Base-by-base conservation (phyloP, 345 rosid species). In the Bruguiera sexangula region DNA sequence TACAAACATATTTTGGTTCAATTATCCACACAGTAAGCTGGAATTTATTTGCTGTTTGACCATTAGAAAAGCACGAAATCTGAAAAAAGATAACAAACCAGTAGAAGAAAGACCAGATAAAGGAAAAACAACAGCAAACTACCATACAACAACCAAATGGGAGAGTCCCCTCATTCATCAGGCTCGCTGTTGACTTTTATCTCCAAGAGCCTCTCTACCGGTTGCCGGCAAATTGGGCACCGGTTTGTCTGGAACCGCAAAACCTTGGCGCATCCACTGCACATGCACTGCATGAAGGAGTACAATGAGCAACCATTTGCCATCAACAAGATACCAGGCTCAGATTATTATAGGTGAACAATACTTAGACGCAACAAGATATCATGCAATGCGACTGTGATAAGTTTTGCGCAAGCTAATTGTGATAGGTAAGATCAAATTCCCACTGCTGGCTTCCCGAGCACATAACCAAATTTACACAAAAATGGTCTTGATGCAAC, bases 211-310 rank as follows among this genome's bases (percentile, higher is more conserved):
- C 99, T 85, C 78, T 95, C 96, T 0, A 95, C 96, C 4, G 96
- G 97, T 67, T 95, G 99, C 65, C 99, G 78, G 76, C 99, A 95
- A 58, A 95, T 92, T 8, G 99, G 99, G 79, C 99, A 95, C 11
- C 96, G 81, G 54, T 85, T 85, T 4, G 96, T 87, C 76, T 90
- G 96, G 82, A 86, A 88, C 85, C 96, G 84, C 80, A 92, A 79
- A 36, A 92, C 96, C 83, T 92, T 95, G 6, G 97, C 99, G 24
- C 99, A 95, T 24, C 91, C 91, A 39, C 94, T 90, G 69, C 99
- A 95, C 99, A 95, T 92, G 71, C 99, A 95, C 99, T 92, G 89
- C 86, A 74, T 10, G 59, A 72, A 27, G 36, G 62, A 5, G 30
- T 21, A 54, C 1, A 37, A 56, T 8, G 24, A 27, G 54, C 53